Evolutionary conservation across 345 rosid genomes (phyloP).

Genomic region (Eutrema japonicum): DNA sequence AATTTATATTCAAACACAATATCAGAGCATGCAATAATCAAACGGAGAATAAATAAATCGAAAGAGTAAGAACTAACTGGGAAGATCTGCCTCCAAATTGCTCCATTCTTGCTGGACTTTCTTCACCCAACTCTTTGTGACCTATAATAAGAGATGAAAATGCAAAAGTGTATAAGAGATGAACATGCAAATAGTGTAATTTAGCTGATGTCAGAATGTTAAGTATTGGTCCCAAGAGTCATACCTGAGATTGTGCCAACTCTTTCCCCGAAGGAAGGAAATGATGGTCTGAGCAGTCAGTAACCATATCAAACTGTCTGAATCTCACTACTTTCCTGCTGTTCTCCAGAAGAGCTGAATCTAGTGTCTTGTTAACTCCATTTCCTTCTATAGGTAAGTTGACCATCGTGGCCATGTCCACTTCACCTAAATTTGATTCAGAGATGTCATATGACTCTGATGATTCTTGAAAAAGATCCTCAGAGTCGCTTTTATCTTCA

Average conservation of each 20-base stretch:
- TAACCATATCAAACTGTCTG: conserved; percentile 76
- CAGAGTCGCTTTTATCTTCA: conserved; percentile 50
- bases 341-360: conserved; percentile 28
- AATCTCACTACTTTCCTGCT: conserved; percentile 41
- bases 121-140: conserved; percentile 75
- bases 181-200: conserved; percentile 19
- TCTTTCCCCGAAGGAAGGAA: conserved; percentile 59
- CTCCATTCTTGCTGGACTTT: conserved; percentile 95
- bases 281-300: conserved; percentile 80
- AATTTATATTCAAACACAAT: background rate
- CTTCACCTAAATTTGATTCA: conserved; percentile 48
- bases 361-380: conserved; percentile 38
- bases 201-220: conserved; percentile 17
- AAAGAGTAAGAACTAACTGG: conserved; percentile 58
- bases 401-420: conserved; percentile 30
- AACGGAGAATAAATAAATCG: background rate
- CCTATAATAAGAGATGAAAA: conserved; percentile 48
- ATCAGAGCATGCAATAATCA: conserved; percentile 14
- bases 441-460: conserved; percentile 45
- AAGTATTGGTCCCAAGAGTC: conserved; percentile 36
- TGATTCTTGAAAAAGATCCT: conserved; percentile 41
- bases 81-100: conserved; percentile 70
- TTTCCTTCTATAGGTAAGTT: conserved; percentile 45
- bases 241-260: conserved; percentile 63
- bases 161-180: background rate